Conservation (phyloP, 2,329 filamentous ascomycete species). For the Rutstroemia sp. region DNA sequence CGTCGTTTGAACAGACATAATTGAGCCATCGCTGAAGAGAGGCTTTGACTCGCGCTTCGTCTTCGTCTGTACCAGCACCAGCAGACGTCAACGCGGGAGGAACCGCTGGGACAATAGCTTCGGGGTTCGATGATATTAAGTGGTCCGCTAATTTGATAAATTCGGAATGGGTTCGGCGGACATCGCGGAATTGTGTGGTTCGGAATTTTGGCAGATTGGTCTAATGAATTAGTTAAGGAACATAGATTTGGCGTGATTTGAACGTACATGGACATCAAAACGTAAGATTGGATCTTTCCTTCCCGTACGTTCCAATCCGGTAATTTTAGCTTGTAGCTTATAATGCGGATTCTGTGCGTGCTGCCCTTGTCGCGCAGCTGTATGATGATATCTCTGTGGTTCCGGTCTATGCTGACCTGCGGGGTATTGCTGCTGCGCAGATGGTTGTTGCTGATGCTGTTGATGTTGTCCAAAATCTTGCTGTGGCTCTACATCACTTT, state of each 20-base stretch:
- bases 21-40: constrained; percentile 94
- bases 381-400: constrained; percentile 27
- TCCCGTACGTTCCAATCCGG: constrained; percentile 82
- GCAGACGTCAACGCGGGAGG: constrained; percentile 92
- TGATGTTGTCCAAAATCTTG: constrained; percentile 30
- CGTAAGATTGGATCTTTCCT: constrained; percentile 92
- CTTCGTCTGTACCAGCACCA: constrained; percentile 91
- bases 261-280: constrained; percentile 89
- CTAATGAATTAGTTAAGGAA: constrained; percentile 39
- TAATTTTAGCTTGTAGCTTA: constrained; percentile 91
- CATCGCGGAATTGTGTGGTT: constrained; percentile 96
- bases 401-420: constrained; percentile 30
- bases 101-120: constrained; percentile 88
- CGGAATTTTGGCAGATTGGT: constrained; percentile 98
- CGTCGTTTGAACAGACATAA: constrained; percentile 83
- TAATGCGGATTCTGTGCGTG: constrained; percentile 57
- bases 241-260: too few relatives aligned
- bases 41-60: constrained; percentile 81
- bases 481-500: constrained; percentile 19
- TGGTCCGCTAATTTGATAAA: constrained; percentile 96
- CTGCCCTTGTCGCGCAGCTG: constrained; percentile 26
- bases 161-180: constrained; percentile 89
- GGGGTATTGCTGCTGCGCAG: constrained; percentile 24
- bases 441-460: constrained; percentile 16
- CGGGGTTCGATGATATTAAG: constrained; percentile 93